Evolutionary conservation across 2,329 filamentous ascomycete species (phyloP).

Genomic region (Talaromyces rugulosus): DNA sequence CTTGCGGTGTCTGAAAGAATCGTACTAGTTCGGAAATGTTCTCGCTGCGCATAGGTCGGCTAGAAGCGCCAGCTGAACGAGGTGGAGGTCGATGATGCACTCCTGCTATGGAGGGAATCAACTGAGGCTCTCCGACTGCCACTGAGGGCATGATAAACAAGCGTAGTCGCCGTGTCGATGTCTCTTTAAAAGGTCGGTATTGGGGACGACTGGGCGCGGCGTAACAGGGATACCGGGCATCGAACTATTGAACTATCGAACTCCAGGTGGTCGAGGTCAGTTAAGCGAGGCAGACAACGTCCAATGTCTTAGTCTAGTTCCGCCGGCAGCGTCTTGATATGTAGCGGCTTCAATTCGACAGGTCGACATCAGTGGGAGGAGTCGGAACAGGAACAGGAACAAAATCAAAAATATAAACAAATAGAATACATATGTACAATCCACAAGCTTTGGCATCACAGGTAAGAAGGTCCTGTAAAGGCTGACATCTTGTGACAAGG

Average conservation of each 20-base stretch:
- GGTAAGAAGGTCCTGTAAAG: not conserved
- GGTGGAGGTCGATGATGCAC: constrained; percentile 18
- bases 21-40: constrained; percentile 31
- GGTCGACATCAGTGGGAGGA: not conserved
- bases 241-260: not conserved
- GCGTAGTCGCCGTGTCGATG: not conserved
- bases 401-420: not conserved
- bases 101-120: constrained; percentile 1
- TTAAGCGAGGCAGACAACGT: not conserved
- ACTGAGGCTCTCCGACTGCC: constrained; percentile 5
- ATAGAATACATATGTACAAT: not conserved
- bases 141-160: constrained; percentile 9
- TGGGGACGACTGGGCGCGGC: constrained; percentile 32
- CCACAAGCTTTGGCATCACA: not conserved
- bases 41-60: constrained; percentile 26
- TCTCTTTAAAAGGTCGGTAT: constrained; percentile 15
- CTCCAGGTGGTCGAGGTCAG: not conserved
- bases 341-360: too few relatives aligned
- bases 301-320: too few relatives aligned
- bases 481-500: not conserved
- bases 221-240: constrained; percentile 25
- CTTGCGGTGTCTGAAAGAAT: constrained; percentile 31
- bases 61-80: constrained; percentile 29
- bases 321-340: too few relatives aligned
- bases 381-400: not conserved